phyloP scores from a whole-genome alignment of 176 grass and related monocot genomes.

The Oryza rufipogon region DNA sequence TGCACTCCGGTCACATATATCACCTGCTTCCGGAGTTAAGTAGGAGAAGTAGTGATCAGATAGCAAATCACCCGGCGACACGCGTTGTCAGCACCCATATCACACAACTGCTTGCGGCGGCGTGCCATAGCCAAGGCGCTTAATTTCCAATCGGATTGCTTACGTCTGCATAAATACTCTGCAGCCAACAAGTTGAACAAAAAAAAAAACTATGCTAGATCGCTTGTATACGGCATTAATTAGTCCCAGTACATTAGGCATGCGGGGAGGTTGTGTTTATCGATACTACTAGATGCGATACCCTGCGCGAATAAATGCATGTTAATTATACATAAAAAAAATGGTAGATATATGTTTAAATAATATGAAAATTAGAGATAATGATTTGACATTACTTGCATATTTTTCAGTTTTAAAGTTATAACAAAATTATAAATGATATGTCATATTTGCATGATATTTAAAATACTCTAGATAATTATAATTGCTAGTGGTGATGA shows the following conservation, averaged over 20 bases:
- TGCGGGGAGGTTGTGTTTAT: neutral
- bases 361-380: too few relatives aligned
- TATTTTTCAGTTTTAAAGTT: too few relatives aligned
- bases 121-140: neutral
- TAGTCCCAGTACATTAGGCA: neutral
- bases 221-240: neutral
- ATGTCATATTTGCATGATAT: too few relatives aligned
- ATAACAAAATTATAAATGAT: too few relatives aligned
- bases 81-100: neutral
- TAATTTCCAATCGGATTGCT: neutral
- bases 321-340: too few relatives aligned
- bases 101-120: neutral
- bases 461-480: too few relatives aligned
- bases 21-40: neutral
- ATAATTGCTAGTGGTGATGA: too few relatives aligned
- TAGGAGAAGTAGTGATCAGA: neutral
- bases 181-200: neutral
- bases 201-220: neutral
- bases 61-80: neutral
- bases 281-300: too few relatives aligned
- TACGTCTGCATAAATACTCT: neutral
- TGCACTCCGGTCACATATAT: neutral
- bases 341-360: too few relatives aligned
- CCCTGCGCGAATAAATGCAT: too few relatives aligned
- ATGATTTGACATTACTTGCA: too few relatives aligned